phyloP scores from a whole-genome alignment of 2,329 filamentous ascomycete species.

The Diaporthe batatas region DNA sequence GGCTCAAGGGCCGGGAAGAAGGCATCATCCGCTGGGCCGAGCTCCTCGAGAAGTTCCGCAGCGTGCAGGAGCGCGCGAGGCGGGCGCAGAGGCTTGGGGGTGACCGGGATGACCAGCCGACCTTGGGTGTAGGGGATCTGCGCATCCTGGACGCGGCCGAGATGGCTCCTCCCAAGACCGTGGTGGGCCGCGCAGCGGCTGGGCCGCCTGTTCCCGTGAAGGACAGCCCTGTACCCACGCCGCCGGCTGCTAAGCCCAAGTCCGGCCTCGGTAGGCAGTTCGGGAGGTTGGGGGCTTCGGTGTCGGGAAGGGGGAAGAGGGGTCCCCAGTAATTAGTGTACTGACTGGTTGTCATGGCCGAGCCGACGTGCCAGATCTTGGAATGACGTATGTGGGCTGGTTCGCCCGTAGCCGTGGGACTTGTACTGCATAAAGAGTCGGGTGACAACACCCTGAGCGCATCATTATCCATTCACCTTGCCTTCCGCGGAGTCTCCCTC shows the following conservation, averaged over 20 bases:
- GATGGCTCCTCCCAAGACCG: constrained; percentile 51
- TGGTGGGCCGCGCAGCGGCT: constrained; percentile 49
- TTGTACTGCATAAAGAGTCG: background rate
- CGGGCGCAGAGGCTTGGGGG: constrained; percentile 73
- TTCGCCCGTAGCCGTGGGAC: too few relatives aligned
- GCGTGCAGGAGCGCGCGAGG: constrained; percentile 87
- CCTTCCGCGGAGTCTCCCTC: constrained; percentile 67
- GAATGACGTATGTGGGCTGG: too few relatives aligned
- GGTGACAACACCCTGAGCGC: constrained; percentile 6
- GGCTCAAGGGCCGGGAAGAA: constrained; percentile 86
- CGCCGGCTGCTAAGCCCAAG: constrained; percentile 68
- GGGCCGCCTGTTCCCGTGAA: constrained; percentile 62
- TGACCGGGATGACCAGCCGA: constrained; percentile 61
- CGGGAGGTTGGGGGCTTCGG: constrained; percentile 78
- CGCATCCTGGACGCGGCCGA: constrained; percentile 58
- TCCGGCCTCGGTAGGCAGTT: constrained; percentile 77
- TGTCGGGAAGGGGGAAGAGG: constrained; percentile 73
- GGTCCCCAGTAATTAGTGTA: constrained; percentile 51
- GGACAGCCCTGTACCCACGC: constrained; percentile 60
- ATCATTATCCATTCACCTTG: constrained; percentile 47
- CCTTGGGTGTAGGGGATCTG: constrained; percentile 55
- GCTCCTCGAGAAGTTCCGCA: constrained; percentile 92
- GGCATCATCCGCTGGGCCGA: constrained; percentile 91
- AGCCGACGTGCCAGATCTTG: constrained; percentile 17
- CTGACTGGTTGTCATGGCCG: background rate